Percentiles rank a stretch among this genome's conserved stretches.
These are phyloP conservation scores for Globisporangium cystogenes DNA, from an alignment of 352 stramenopile species.

Conservation along the genomic window DNA sequence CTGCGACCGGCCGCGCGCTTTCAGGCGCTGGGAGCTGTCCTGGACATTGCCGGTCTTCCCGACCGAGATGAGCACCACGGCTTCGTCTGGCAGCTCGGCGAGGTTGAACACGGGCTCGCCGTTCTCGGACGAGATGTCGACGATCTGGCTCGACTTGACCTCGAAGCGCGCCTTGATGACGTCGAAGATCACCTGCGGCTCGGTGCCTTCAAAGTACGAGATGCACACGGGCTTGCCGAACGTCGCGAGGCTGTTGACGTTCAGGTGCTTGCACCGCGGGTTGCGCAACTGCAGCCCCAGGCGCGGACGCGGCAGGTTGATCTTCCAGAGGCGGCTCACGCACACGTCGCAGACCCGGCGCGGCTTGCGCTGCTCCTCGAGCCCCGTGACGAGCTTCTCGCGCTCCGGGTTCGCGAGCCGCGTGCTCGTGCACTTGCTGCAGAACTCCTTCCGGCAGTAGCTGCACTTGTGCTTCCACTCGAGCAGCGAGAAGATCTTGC, in stretches of 20 bases:
- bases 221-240: slow-evolving; percentile 77
- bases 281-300: slow-evolving; percentile 44
- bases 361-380: slow-evolving; percentile 44
- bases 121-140: slow-evolving; percentile 70
- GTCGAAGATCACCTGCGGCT: slow-evolving; percentile 63
- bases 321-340: slow-evolving; percentile 72
- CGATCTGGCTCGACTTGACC: slow-evolving; percentile 66
- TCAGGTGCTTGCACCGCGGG: slow-evolving; percentile 56
- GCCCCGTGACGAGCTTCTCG: slow-evolving; percentile 36
- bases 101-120: slow-evolving; percentile 61
- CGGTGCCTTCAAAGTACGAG: slow-evolving; percentile 75
- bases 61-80: slow-evolving; percentile 69
- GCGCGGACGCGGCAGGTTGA: slow-evolving; percentile 69
- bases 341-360: slow-evolving; percentile 72
- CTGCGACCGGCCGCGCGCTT: slow-evolving; percentile 11
- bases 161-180: slow-evolving; percentile 77
- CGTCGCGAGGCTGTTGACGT: slow-evolving; percentile 73
- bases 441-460: slow-evolving; percentile 75
- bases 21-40: slow-evolving; percentile 28
- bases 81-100: slow-evolving; percentile 44
- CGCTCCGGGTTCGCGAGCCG: slow-evolving; percentile 55
- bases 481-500: slow-evolving; percentile 70
- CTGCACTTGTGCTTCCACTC: slow-evolving; percentile 85
- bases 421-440: slow-evolving; percentile 80
- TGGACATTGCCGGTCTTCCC: slow-evolving; percentile 77